Percentiles rank a stretch among this genome's conserved stretches.
Evolutionary conservation across 208 protist species (phyloP).

Genomic region (Wallacemonas collosoma): DNA sequence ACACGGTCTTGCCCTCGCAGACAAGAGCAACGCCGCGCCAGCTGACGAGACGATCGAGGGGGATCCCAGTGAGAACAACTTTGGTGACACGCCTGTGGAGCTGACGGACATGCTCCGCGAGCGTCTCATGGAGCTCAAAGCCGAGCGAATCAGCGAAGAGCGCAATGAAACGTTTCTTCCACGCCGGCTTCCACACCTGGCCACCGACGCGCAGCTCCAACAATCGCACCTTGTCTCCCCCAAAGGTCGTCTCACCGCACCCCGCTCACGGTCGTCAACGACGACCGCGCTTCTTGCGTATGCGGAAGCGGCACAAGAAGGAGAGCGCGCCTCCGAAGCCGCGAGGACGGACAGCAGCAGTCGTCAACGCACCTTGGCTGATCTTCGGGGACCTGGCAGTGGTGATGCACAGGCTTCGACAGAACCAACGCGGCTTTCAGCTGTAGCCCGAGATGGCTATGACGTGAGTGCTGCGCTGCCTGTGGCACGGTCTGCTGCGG

Average conservation of each 20-base stretch:
- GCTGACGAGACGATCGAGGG: slow-evolving; percentile 79
- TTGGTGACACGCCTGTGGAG: slow-evolving; percentile 83
- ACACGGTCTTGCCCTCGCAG: slow-evolving; percentile 52
- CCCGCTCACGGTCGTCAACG: neutral
- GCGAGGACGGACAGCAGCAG: neutral
- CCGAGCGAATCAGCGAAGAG: slow-evolving; percentile 69
- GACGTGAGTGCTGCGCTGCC: neutral
- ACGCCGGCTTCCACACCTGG: slow-evolving; percentile 44
- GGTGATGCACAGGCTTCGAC: neutral
- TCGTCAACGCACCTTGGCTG: slow-evolving; percentile 4
- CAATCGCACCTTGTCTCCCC: neutral
- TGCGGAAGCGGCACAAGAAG: neutral
- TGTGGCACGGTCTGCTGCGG: slow-evolving; percentile 13
- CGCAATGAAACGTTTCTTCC: slow-evolving; percentile 79
- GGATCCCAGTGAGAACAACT: slow-evolving; percentile 29
- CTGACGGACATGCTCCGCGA: slow-evolving; percentile 90
- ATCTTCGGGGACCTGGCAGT: neutral
- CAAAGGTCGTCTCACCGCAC: too few relatives aligned
- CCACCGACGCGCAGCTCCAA: slow-evolving; percentile 35
- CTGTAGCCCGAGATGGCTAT: slow-evolving; percentile 4
- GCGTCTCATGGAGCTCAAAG: slow-evolving; percentile 88
- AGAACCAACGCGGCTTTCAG: neutral
- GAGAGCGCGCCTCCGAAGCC: neutral
- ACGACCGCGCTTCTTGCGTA: slow-evolving; percentile 8
- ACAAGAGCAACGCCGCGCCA: slow-evolving; percentile 67